These are phyloP conservation scores for Boletales sp. DNA, from an alignment of 768 basidiomycete genomes.

Conservation along the genomic window DNA sequence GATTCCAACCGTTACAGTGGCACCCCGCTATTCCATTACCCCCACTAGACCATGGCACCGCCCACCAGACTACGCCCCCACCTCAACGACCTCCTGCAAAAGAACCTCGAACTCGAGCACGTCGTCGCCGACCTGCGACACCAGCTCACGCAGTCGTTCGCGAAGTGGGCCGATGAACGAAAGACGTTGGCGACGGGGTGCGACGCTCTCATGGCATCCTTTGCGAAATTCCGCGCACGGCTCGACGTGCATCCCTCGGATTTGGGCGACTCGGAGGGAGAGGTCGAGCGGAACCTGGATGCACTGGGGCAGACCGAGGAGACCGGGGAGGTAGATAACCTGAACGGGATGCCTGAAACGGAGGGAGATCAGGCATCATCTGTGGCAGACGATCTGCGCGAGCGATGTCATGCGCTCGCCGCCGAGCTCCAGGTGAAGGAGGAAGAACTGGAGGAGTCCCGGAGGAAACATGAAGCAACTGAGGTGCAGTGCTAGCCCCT, in stretches of 20 bases:
- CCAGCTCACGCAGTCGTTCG: conserved; percentile 26
- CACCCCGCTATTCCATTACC: neutral
- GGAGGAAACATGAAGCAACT: conserved; percentile 9
- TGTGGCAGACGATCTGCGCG: conserved; percentile 2
- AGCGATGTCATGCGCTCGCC: conserved; percentile 16
- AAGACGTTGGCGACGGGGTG: conserved; percentile 20
- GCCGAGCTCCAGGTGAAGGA: conserved; percentile 18
- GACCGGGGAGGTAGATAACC: conserved; percentile 8
- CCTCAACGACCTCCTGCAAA: conserved; percentile 25
- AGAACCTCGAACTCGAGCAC: conserved; percentile 28
- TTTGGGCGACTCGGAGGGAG: conserved; percentile 21
- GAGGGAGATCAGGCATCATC: conserved; percentile 9
- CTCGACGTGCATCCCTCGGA: conserved; percentile 20
- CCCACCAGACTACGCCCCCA: conserved; percentile 24
- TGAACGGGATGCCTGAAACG: neutral
- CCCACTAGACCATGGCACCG: conserved; percentile 19
- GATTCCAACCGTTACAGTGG: too few relatives aligned
- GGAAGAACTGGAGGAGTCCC: conserved; percentile 15
- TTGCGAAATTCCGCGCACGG: conserved; percentile 27
- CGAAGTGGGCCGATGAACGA: conserved; percentile 29
- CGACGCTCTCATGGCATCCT: conserved; percentile 28
- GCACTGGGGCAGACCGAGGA: conserved; percentile 13
- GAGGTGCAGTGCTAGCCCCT: conserved; percentile 18
- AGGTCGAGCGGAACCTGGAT: conserved; percentile 23
- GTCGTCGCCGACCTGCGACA: conserved; percentile 25